These are phyloP conservation scores for Cucurbita pepo DNA, from an alignment of 306 rosid genomes.

Conservation along the genomic window DNA sequence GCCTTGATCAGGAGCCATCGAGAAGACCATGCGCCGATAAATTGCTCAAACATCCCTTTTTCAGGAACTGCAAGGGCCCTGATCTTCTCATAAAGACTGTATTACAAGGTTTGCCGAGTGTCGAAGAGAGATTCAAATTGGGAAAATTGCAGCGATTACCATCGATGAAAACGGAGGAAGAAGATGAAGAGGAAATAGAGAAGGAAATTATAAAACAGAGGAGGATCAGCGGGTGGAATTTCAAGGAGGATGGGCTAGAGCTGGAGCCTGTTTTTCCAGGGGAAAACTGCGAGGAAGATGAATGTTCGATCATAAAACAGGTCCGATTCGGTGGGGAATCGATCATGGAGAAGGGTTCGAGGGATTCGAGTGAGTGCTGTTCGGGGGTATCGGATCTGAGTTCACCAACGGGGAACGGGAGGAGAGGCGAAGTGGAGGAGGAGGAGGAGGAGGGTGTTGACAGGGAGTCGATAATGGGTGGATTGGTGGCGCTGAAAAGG, in stretches of 20 bases:
- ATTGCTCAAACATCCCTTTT: constrained; percentile 37
- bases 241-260: constrained; percentile 43
- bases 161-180: neutral
- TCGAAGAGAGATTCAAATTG: constrained; percentile 38
- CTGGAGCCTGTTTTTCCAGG: constrained; percentile 39
- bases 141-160: constrained; percentile 2
- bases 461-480: constrained; percentile 6
- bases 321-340: no score
- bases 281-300: neutral
- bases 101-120: constrained; percentile 30
- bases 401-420: neutral
- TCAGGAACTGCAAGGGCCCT: constrained; percentile 23
- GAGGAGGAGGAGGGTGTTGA: neutral
- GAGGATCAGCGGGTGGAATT: constrained; percentile 59
- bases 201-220: constrained; percentile 3
- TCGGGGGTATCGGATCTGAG: neutral
- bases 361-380: constrained; percentile 1
- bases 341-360: neutral
- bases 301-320: neutral
- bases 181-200: constrained; percentile 4
- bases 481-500: constrained; percentile 4
- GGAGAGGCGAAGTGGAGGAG: neutral
- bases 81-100: constrained; percentile 33
- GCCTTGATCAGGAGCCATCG: constrained; percentile 46
- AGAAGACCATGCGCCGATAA: constrained; percentile 41